These are phyloP conservation scores for Xylaria sp. DNA, from an alignment of 2,329 filamentous ascomycete species.

Conservation along the genomic window DNA sequence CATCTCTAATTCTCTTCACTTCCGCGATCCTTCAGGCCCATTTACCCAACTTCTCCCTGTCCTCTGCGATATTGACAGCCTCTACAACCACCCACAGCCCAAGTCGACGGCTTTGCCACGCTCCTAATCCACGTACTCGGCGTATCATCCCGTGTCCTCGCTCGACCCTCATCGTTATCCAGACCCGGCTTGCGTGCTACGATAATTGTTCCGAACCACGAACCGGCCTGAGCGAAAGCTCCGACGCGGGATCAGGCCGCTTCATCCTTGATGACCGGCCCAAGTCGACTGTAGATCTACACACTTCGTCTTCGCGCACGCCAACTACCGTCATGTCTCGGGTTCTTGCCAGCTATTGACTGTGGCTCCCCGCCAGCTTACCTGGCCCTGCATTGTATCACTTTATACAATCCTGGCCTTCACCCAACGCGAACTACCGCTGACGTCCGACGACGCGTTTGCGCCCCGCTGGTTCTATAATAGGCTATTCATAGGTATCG, in stretches of 20 bases:
- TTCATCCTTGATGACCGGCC: slow-evolving; percentile 23
- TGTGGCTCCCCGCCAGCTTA: slow-evolving; percentile 37
- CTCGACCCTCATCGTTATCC: slow-evolving; percentile 19
- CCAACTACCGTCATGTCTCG: slow-evolving; percentile 36
- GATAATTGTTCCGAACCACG: slow-evolving; percentile 14
- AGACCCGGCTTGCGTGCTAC: slow-evolving; percentile 6
- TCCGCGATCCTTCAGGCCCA: slow-evolving; percentile 15
- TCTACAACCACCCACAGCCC: not conserved
- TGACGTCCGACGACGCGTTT: slow-evolving; percentile 28
- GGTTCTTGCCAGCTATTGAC: slow-evolving; percentile 35
- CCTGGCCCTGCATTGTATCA: slow-evolving; percentile 30
- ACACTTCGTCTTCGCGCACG: slow-evolving; percentile 17
- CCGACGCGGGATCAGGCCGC: slow-evolving; percentile 22
- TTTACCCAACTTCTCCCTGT: slow-evolving; percentile 1
- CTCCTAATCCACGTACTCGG: not conserved
- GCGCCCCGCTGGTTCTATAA: slow-evolving; percentile 14
- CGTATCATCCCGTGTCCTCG: not conserved
- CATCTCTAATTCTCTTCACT: slow-evolving; percentile 18
- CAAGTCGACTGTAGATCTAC: slow-evolving; percentile 21
- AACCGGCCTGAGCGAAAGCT: slow-evolving; percentile 22
- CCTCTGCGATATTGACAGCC: slow-evolving; percentile 3
- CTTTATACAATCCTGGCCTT: slow-evolving; percentile 23
- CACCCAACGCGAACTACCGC: slow-evolving; percentile 19
- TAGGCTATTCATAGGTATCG: slow-evolving; percentile 15
- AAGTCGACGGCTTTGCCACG: slow-evolving; percentile 2